Conservation (phyloP, 441 rosid genomes). For the Bocquillonia castaneifolia region DNA sequence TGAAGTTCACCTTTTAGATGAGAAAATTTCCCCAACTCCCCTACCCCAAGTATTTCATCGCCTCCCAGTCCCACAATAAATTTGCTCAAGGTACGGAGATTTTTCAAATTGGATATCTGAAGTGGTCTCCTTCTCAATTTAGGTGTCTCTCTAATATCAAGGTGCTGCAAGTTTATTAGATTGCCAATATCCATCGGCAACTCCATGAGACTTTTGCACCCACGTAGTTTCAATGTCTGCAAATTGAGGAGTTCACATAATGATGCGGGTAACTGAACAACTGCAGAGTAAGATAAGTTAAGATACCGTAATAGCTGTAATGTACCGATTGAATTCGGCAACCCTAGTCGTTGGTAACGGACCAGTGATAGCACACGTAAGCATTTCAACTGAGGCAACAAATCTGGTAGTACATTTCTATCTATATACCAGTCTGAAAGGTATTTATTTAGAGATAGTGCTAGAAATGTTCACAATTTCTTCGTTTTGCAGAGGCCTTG, state of each 20-base stretch:
- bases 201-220: background rate
- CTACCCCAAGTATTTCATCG: background rate
- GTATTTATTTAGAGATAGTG: too few species aligned
- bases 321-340: constrained; percentile 5
- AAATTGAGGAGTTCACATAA: background rate
- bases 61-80: background rate
- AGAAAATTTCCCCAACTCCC: background rate
- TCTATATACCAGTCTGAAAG: too few species aligned
- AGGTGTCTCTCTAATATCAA: background rate
- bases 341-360: background rate
- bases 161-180: background rate
- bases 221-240: background rate
- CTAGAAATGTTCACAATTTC: constrained; percentile 8
- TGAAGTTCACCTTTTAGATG: background rate
- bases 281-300: constrained; percentile 12
- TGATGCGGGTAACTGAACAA: background rate
- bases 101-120: constrained; percentile 4
- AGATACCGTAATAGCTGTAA: constrained; percentile 26
- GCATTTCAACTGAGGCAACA: background rate
- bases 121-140: constrained; percentile 14
- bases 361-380: background rate
- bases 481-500: background rate
- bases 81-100: background rate
- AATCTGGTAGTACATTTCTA: too few species aligned
- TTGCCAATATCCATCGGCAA: background rate